A percentile compares a stretch with the other conserved stretches of the same genome.
Conservation (phyloP, 108 stramenopile species). For the Skeletonema costatum region DNA sequence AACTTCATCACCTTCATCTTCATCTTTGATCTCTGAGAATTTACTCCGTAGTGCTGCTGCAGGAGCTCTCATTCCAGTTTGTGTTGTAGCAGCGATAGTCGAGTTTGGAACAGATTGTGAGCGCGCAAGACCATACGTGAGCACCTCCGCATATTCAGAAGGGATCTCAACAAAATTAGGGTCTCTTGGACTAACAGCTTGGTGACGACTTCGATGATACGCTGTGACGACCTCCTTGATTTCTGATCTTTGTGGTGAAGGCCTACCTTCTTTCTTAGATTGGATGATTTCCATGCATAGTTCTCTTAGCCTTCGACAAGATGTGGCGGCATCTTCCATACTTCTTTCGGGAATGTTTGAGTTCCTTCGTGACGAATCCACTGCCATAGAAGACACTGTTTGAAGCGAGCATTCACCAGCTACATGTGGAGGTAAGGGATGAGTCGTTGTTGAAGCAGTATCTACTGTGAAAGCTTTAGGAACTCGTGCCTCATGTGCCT, state of each 20-base stretch:
- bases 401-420: background rate
- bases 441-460: background rate
- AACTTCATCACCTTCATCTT: background rate
- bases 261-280: too few relatives aligned
- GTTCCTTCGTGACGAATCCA: background rate
- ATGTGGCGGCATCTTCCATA: background rate
- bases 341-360: background rate
- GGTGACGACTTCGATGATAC: too few relatives aligned
- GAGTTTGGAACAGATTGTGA: background rate
- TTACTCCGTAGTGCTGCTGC: background rate
- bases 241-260: too few relatives aligned
- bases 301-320: background rate
- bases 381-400: background rate
- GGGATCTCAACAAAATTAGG: background rate
- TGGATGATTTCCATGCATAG: too few relatives aligned
- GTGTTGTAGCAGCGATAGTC: too few relatives aligned
- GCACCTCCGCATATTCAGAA: background rate
- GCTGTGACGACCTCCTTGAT: too few relatives aligned
- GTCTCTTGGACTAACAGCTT: too few relatives aligned
- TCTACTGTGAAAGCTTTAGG: background rate
- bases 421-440: background rate
- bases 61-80: background rate
- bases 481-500: background rate
- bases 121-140: background rate
- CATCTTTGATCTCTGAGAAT: conserved; percentile 1